Evolutionary conservation across 108 stramenopile species (phyloP), one percentile per base, ranked within the genome.

Genomic region (Aurantiochytrium sp.): DNA sequence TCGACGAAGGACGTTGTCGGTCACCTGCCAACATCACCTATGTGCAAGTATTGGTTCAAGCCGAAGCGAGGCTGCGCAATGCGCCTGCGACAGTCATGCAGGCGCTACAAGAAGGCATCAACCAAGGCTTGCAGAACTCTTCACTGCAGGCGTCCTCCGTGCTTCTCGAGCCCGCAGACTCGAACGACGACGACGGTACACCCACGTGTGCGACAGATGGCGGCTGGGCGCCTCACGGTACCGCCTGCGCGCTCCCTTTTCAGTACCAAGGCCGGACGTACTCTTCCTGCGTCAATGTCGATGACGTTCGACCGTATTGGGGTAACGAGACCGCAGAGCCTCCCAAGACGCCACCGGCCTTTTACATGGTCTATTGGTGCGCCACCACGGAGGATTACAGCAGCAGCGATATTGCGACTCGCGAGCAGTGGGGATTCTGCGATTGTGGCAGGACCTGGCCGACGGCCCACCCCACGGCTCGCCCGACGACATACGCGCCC

Each of bases 391-490:
- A 81, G 24, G 39, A 41, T 2, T 81, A 81, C 39, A 48, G 27
- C 45, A 48, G 12, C 12, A 48, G 27, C 42, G 45, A 81, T 42
- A 15, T 12, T 48, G n/a, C 42, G 6, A 48, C 45, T 12, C 73
- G 73, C 39, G 73, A 81, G 30, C 42, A n/a, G 2, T 81, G 73
- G 73, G 73, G 73, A 48, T 81, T 22, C 2, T 81, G 73, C 45
- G 73, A 81, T 24, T 81, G 73, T n/a, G 73, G 73, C 1, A 30
- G 27, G 24, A 39, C 73, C 27, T 81, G 73, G 73, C 73, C 73
- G n/a, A 81, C 73, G 17, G 42, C 73, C 1, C 24, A 81, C 1
- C 73, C 73, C 10, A 81, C 73, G n/a, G 30, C 24, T 10, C 15
- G 45, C 12, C 73, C 73, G 30, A 81, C 73, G 34, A 65, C 59